Evolutionary conservation across 2,329 filamentous ascomycete genomes (phyloP).

Genomic region (Fusarium keratoplasticum): DNA sequence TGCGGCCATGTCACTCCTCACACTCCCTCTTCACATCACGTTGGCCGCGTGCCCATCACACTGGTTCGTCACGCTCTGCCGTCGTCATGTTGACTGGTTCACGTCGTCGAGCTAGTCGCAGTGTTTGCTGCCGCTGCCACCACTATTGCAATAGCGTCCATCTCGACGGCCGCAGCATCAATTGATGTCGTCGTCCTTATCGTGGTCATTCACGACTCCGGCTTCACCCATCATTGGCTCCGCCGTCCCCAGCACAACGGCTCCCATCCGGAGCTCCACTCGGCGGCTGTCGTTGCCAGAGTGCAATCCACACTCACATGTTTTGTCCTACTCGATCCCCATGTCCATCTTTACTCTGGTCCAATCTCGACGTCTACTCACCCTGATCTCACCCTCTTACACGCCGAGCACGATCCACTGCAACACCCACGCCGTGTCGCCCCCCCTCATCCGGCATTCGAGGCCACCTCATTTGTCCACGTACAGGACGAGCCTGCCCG

Average conservation of each 20-base stretch:
- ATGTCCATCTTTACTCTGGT: background rate
- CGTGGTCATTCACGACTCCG: conserved; percentile 13
- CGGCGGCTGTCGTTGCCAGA: conserved; percentile 15
- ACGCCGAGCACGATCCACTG: conserved; percentile 12
- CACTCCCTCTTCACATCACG: conserved; percentile 1
- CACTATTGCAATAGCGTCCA: conserved; percentile 10
- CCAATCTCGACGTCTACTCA: background rate
- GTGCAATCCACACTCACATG: conserved; percentile 29
- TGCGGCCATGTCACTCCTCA: conserved; percentile 17
- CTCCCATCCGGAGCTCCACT: conserved; percentile 27
- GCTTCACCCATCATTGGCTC: conserved; percentile 19
- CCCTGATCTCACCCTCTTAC: conserved; percentile 29
- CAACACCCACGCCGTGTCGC: conserved; percentile 15
- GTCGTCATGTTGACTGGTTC: conserved; percentile 11
- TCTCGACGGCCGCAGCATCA: conserved; percentile 16
- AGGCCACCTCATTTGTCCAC: conserved; percentile 37
- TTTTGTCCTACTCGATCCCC: conserved; percentile 10
- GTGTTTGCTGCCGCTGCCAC: conserved; percentile 1
- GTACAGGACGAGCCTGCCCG: conserved; percentile 28
- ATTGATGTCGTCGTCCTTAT: conserved; percentile 8
- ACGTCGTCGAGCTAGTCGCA: background rate
- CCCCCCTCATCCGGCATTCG: conserved; percentile 22
- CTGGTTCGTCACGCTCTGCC: conserved; percentile 24
- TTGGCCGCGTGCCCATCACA: conserved; percentile 18
- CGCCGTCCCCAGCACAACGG: conserved; percentile 21